Conservation (phyloP, 2,329 filamentous ascomycete genomes). For the Balansia obtecta region DNA sequence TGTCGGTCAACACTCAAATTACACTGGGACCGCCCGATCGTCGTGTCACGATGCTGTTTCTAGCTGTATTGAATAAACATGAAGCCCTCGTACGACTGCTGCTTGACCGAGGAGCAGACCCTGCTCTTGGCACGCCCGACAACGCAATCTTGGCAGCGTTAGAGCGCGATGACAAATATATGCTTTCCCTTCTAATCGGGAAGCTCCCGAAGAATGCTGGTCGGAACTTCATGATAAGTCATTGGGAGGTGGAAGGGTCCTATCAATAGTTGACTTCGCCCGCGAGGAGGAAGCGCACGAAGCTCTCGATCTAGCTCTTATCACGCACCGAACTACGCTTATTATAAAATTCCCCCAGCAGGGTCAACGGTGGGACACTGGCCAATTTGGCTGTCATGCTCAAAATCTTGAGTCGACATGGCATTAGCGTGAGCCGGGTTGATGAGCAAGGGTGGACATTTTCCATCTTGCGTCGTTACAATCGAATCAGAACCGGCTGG, state of each 20-base stretch:
- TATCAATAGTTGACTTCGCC: conserved; percentile 1
- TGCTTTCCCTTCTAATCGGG: not conserved
- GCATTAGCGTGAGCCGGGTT: not conserved
- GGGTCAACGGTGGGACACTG: conserved; percentile 2
- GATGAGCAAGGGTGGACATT: conserved; percentile 1
- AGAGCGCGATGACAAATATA: not conserved
- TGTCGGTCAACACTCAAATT: not conserved
- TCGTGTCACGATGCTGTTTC: not conserved
- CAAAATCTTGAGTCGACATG: not conserved
- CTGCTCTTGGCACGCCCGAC: not conserved
- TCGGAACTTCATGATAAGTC: not conserved
- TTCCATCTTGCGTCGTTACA: not conserved
- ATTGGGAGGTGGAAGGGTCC: not conserved
- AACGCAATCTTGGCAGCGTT: not conserved
- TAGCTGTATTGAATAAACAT: not conserved
- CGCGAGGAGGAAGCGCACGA: not conserved
- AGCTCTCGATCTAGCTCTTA: not conserved
- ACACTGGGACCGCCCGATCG: not conserved
- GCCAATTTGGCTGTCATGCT: conserved; percentile 1
- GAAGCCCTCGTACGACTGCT: not conserved
- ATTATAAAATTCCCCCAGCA: not conserved
- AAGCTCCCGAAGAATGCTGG: not conserved
- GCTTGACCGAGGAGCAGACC: conserved; percentile 1
- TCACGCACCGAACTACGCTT: not conserved
- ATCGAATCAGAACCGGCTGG: not conserved